A percentile compares a stretch with the other conserved stretches of the same genome.
phyloP scores from a whole-genome alignment of 2,329 filamentous ascomycete genomes.

The Penicillium oxalicum region DNA sequence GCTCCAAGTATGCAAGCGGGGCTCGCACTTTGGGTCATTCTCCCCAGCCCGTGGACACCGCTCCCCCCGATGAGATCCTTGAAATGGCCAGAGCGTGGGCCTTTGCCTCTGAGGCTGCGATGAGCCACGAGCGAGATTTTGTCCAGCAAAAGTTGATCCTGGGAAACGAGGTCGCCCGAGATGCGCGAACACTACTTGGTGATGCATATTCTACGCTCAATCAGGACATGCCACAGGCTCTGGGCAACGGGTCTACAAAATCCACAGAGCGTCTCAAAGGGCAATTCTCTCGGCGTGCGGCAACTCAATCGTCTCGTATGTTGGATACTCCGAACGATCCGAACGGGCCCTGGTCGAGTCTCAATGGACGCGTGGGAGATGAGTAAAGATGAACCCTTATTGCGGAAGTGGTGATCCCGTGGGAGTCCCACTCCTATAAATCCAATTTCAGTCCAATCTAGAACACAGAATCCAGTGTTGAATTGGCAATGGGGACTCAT shows the following conservation, averaged over 20 bases:
- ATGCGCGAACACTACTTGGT: slow-evolving; percentile 25
- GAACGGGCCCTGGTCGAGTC: slow-evolving; percentile 33
- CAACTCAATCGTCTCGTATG: no score
- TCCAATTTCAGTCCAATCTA: no score
- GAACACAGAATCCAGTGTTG: no score
- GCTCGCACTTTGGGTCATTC: slow-evolving; percentile 21
- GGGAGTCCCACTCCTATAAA: no score
- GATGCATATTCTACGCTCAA: slow-evolving; percentile 31
- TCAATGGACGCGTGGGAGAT: slow-evolving; percentile 32
- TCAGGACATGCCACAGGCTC: slow-evolving; percentile 27
- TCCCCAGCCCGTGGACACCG: slow-evolving; percentile 11
- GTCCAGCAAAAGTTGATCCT: slow-evolving; percentile 29
- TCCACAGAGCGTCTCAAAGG: no score
- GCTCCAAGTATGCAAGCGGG: slow-evolving; percentile 31
- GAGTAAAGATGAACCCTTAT: slow-evolving; percentile 6
- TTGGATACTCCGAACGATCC: slow-evolving; percentile 8
- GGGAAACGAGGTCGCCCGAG: slow-evolving; percentile 27
- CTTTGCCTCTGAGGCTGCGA: slow-evolving; percentile 34
- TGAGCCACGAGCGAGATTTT: slow-evolving; percentile 26
- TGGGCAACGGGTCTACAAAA: slow-evolving; percentile 9
- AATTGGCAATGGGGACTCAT: no score
- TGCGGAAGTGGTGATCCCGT: no score
- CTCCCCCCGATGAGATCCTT: slow-evolving; percentile 28
- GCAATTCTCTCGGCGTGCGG: no score
- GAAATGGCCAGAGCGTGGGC: slow-evolving; percentile 36